Percentiles rank a stretch among this genome's conserved stretches.
These are phyloP conservation scores for Botrytis pseudocinerea DNA, from an alignment of 2,329 filamentous ascomycete species.

Conservation along the genomic window DNA sequence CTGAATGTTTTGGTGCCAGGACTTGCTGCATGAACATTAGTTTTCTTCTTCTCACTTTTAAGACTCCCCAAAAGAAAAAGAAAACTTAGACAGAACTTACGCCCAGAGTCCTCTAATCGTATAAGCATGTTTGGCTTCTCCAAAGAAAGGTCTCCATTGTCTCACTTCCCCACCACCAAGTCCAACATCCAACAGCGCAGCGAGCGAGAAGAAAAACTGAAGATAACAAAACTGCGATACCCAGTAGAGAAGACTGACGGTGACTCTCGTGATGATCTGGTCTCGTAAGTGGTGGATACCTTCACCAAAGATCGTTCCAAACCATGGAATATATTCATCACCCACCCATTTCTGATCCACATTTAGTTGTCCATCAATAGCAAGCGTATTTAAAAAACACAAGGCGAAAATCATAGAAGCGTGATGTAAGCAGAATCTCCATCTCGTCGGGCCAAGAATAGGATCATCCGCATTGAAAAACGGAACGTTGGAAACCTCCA, in stretches of 20 bases:
- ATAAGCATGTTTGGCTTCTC: background rate
- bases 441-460: background rate
- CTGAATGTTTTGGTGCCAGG: background rate
- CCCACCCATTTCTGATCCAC: background rate
- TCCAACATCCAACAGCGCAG: background rate
- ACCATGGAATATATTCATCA: background rate
- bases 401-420: background rate
- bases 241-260: background rate
- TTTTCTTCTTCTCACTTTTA: background rate
- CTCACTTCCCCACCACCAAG: background rate
- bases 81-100: background rate
- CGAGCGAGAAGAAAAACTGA: background rate
- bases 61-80: fast-evolving
- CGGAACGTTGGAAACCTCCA: background rate
- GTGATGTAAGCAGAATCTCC: background rate
- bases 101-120: conserved; percentile 3
- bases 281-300: background rate
- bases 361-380: background rate
- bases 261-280: background rate
- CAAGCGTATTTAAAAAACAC: background rate
- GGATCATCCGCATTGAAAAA: background rate
- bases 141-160: background rate
- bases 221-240: background rate
- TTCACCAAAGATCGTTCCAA: background rate
- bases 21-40: background rate